These are phyloP conservation scores for Exsudoporus floridanus DNA, from an alignment of 1,284 basidiomycete genomes.

Conservation along the genomic window DNA sequence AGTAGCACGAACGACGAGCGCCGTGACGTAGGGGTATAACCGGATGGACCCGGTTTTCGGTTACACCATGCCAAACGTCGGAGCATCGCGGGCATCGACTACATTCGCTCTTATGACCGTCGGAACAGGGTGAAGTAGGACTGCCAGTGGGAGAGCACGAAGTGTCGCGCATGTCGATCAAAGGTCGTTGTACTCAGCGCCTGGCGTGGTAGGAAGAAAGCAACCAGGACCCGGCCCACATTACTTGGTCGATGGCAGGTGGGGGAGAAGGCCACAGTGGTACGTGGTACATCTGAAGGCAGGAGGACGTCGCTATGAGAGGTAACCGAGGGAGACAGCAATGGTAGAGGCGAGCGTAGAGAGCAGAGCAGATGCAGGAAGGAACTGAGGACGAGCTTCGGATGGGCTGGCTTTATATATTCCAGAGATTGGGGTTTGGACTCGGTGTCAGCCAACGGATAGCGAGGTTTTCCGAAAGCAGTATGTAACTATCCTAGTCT, in stretches of 20 bases:
- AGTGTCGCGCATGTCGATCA: neutral
- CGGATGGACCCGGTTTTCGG: neutral
- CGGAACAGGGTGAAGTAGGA: neutral
- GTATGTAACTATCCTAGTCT: too few species aligned
- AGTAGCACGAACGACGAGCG: conserved; percentile 3
- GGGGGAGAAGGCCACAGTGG: neutral
- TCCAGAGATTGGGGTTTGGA: conserved; percentile 2
- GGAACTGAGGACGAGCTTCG: neutral
- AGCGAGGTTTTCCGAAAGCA: too few species aligned
- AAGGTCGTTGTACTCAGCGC: neutral
- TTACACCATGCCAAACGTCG: neutral
- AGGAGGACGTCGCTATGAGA: neutral
- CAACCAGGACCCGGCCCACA: neutral
- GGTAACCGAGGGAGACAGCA: neutral
- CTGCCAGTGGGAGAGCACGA: neutral
- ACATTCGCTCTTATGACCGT: neutral
- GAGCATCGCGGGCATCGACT: neutral
- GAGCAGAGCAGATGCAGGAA: neutral
- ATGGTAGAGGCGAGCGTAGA: neutral
- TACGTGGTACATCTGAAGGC: neutral
- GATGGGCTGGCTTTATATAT: conserved; percentile 5
- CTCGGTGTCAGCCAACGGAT: conserved; percentile 10
- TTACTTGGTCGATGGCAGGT: neutral
- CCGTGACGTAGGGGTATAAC: conserved; percentile 1
- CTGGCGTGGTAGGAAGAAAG: neutral